These are phyloP conservation scores for Poteriospumella lacustris DNA, from an alignment of 108 stramenopile species.

Conservation along the genomic window DNA sequence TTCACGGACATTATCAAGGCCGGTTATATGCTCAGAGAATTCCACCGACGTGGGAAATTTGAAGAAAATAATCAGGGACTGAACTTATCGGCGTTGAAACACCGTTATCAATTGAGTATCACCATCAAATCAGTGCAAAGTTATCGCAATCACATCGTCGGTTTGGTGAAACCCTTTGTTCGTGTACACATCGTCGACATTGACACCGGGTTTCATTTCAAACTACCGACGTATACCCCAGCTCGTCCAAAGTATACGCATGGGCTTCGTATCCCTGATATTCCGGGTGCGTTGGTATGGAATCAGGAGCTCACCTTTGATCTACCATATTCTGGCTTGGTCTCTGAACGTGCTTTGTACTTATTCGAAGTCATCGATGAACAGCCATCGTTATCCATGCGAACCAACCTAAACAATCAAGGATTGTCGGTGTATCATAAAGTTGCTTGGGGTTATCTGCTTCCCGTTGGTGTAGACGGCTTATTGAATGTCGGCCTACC, in stretches of 20 bases:
- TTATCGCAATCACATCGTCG: background rate
- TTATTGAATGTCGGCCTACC: background rate
- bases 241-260: background rate
- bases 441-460: constrained; percentile 4
- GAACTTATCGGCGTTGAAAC: background rate
- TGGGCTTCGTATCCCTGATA: background rate
- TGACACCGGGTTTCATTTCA: background rate
- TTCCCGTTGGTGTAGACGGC: background rate
- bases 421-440: background rate
- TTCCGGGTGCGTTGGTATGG: background rate
- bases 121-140: background rate
- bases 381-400: background rate
- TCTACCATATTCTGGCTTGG: background rate
- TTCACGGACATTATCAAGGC: background rate
- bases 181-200: background rate
- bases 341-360: background rate
- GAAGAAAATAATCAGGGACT: background rate
- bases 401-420: background rate
- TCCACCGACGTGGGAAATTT: background rate
- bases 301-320: background rate
- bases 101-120: background rate
- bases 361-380: constrained; percentile 10
- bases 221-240: background rate
- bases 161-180: background rate
- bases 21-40: background rate